phyloP scores from a whole-genome alignment of 2,329 filamentous ascomycete genomes.

The Teratosphaeria destructans region DNA sequence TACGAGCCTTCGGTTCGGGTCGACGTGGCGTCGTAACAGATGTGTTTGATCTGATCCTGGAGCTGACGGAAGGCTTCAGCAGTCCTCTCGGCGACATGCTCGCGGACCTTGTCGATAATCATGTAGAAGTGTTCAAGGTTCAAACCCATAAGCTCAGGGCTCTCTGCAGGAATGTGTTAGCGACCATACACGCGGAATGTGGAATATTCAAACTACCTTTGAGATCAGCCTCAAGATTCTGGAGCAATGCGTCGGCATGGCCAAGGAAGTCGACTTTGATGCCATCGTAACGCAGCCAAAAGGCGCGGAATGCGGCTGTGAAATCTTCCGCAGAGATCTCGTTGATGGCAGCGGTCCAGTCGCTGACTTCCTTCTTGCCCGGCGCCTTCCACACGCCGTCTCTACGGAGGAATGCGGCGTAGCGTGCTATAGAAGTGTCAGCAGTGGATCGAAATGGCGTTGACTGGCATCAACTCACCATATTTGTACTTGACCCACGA shows the following conservation, averaged over 20 bases:
- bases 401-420: neutral
- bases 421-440: neutral
- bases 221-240: neutral
- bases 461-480: neutral
- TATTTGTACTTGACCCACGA: neutral
- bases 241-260: neutral
- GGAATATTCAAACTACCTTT: neutral
- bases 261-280: neutral
- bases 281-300: neutral
- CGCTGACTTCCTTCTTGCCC: neutral
- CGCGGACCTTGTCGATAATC: neutral
- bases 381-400: neutral
- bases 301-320: neutral
- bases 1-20: neutral
- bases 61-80: neutral
- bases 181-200: neutral
- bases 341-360: neutral
- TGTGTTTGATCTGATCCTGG: neutral
- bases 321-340: neutral
- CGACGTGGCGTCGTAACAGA: neutral
- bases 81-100: neutral
- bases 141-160: neutral
- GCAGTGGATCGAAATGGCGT: neutral
- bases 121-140: neutral
- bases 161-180: neutral